phyloP scores from a whole-genome alignment of 371 early-diverging fungal genomes.

The Rhizopus sp. region DNA sequence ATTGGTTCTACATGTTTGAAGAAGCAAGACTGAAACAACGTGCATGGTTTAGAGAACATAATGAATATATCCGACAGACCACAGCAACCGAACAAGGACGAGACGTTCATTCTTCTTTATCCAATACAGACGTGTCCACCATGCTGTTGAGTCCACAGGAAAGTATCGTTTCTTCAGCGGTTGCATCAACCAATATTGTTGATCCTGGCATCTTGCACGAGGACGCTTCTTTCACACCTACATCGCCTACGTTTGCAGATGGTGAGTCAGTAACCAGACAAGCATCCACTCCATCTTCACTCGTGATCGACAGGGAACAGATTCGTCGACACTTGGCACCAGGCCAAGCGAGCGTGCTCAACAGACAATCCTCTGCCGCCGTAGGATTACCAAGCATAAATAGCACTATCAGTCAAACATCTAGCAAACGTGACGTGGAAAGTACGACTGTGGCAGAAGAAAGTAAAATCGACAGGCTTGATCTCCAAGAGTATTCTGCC shows the following conservation, averaged over 20 bases:
- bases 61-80: slow-evolving; percentile 6
- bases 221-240: slow-evolving; percentile 3
- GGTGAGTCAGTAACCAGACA: not conserved
- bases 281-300: not conserved
- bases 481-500: not conserved
- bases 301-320: slow-evolving; percentile 21
- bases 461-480: not conserved
- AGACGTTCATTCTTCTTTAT: slow-evolving; percentile 9
- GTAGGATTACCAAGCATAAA: not conserved
- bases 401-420: not conserved
- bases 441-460: not conserved
- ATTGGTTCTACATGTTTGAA: slow-evolving; percentile 51
- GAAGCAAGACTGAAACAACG: slow-evolving; percentile 45
- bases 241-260: not conserved
- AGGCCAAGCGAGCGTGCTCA: slow-evolving; percentile 14
- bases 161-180: slow-evolving; percentile 2
- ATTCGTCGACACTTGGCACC: slow-evolving; percentile 26
- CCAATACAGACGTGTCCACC: slow-evolving; percentile 25
- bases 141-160: slow-evolving; percentile 12
- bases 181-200: slow-evolving; percentile 19
- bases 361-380: not conserved
- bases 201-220: slow-evolving; percentile 17
- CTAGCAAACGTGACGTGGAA: slow-evolving; percentile 1
- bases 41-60: slow-evolving; percentile 25
- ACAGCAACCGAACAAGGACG: slow-evolving; percentile 4